Evolutionary conservation across 768 basidiomycete genomes (phyloP), one percentile per base, ranked within the genome.

Genomic region (Lentinula guzmanii): DNA sequence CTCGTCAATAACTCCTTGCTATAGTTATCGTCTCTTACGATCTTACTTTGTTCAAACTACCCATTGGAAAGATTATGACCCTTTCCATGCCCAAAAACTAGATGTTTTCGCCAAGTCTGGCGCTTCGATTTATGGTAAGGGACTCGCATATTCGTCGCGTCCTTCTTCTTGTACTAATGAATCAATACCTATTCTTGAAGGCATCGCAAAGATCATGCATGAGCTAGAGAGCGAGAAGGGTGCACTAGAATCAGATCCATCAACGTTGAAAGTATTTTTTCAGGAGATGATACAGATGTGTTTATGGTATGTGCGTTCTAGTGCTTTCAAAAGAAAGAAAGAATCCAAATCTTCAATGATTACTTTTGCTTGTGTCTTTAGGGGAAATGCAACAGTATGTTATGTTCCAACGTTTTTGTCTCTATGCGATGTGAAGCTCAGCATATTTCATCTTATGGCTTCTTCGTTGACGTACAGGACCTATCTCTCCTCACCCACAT

Each of bases 331-430:
- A 39, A 39, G 28, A 28, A 28, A 28, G 28, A 28, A 28, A 28
- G 28, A 28, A 18, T 28, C 46, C 34, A 43, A 10, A 41, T 13
- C 31, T 16, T 28, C 21, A 35, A 53, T 56, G 56, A 18, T 41
- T 5, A 41, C 35, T 28, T 24, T 45, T 55, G 21, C 35, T 37
- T 9, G 4, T 18, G 21, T 52, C 52, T 63, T 0, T 37, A 95
- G 93, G 94, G 95, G 95, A 50, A 98, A 98, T 70, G 94, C 95
- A 13, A 97, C 95, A 28, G 92, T 92, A 66, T 64, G 78, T 70
- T 15, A 1, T 28, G 3, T 28, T 28, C 28, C 3, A 28, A n/a
- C 10, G 37, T 55, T 34, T 31, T 9, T 52, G 11, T 7, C 8
- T 18, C 8, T 16, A 59, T 37, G 4, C 42, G 42, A 31, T 59